A percentile compares a stretch with the other conserved stretches of the same genome.
These are phyloP conservation scores for Ailanthus altissimus DNA, from an alignment of 345 rosid genomes.

Conservation along the genomic window DNA sequence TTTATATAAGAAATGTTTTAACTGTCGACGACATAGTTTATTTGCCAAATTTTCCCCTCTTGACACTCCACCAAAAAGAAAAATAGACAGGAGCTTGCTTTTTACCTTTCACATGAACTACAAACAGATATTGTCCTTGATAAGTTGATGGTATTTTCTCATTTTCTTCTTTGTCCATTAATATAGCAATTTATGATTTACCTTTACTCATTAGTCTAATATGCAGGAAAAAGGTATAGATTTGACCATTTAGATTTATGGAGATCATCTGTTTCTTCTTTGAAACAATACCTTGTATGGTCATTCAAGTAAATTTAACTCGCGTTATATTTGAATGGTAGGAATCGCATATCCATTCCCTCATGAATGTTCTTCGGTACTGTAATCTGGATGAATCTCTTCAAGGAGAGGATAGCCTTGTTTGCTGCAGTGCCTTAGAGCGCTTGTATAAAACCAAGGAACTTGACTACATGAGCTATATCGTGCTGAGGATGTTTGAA, in stretches of 20 bases:
- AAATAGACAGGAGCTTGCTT: background rate
- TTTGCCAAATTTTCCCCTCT: background rate
- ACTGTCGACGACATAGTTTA: background rate
- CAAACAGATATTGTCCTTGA: background rate
- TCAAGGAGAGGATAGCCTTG: slow-evolving; percentile 90
- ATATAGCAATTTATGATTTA: background rate
- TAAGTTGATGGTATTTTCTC: background rate
- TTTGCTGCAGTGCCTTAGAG: slow-evolving; percentile 72
- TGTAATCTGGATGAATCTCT: slow-evolving; percentile 97
- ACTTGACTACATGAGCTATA: slow-evolving; percentile 99
- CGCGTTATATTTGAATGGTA: slow-evolving; percentile 34
- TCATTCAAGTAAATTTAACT: slow-evolving; percentile 6
- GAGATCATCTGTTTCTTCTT: slow-evolving; percentile 7
- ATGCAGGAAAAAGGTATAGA: background rate
- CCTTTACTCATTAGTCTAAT: slow-evolving; percentile 1
- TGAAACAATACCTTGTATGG: background rate
- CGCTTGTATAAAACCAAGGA: slow-evolving; percentile 83
- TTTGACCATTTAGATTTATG: background rate
- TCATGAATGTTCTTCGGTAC: slow-evolving; percentile 92
- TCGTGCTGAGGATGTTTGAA: slow-evolving; percentile 91
- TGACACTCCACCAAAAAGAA: background rate
- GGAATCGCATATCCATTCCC: slow-evolving; percentile 99
- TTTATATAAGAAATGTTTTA: background rate
- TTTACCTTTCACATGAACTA: background rate
- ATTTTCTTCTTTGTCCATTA: background rate